Conservation (phyloP, 116 monocot species). For the Phalaenopsis hybrid region DNA sequence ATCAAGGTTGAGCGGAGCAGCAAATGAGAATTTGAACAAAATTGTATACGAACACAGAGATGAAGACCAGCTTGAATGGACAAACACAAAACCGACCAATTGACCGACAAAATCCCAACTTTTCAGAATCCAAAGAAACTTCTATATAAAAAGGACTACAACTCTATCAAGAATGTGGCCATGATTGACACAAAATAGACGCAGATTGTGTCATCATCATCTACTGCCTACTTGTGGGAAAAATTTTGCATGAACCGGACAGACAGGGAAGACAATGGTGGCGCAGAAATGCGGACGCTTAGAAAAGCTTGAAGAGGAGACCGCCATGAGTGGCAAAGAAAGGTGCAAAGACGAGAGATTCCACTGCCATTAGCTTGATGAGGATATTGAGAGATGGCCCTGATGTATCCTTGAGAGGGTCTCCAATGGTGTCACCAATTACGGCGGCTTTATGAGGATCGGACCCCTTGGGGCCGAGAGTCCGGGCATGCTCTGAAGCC, state of each 20-base stretch:
- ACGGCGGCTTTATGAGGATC: conserved; percentile 94
- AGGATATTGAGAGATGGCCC: conserved; percentile 95
- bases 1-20: too few relatives aligned
- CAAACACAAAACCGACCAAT: too few relatives aligned
- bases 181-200: background rate
- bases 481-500: conserved; percentile 69
- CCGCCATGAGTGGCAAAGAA: conserved; percentile 95
- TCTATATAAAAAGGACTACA: background rate
- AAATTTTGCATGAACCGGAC: background rate
- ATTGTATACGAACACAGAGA: too few relatives aligned
- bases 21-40: too few relatives aligned
- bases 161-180: background rate
- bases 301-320: conserved; percentile 78
- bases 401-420: conserved; percentile 96
- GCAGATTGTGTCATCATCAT: background rate
- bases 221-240: background rate
- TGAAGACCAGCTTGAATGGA: too few relatives aligned
- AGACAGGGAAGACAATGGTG: background rate
- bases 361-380: conserved; percentile 98
- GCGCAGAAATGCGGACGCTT: background rate
- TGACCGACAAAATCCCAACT: too few relatives aligned
- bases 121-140: too few relatives aligned
- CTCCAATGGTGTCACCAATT: conserved; percentile 93
- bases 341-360: conserved; percentile 86
- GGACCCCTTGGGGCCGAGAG: conserved; percentile 85